Base-by-base conservation (phyloP, 2,329 filamentous ascomycete species). In the Colletotrichum karsti region DNA sequence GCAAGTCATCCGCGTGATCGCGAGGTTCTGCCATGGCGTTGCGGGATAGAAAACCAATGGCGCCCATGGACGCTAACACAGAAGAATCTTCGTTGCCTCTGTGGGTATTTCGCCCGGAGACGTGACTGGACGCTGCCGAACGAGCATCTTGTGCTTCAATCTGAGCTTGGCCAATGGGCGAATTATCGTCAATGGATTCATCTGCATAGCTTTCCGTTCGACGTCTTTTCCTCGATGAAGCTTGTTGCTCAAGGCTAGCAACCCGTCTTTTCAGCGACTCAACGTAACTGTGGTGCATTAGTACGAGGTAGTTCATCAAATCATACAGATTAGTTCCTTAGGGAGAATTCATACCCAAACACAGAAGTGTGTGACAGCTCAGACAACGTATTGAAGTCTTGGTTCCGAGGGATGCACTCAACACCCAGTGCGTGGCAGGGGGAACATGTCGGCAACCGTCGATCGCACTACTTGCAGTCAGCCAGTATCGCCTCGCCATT, bases 1-100 rank as follows among this genome's bases (percentile, higher is more conserved):
- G 59, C 20, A 58, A 18, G 26, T 53, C 60, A 20, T 64, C 54
- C 6, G 39, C 51, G 12, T 48, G 30, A 22, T 41, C 54, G 10
- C 54, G 50, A 7, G 60, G 60, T 26, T 68, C 65, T 12, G 65
- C 65, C 65, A 68, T 68, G 20, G 65, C 65, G 15, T 48, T 64
- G 39, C 62, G 61, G 4, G 60, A 68, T 22, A 68, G 37, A 22
- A 68, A 68, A 4, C 65, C 65, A 18, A 68, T 64, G 5, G 65
- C 65, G 8, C 65, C 65, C 60, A 68, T 64, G 7, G 65, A 60
- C 7, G 61, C 65, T n/a, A 60, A 48, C 12, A 64, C 65, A 6
- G 60, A 59, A 12, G 60, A 42, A n/a, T 64, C 65, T n/a, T 68
- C 60, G n/a, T 57, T 28, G 3, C n/a, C 53, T 9, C 35, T 10